Conservation (phyloP, 2,329 filamentous ascomycete species). For the Calonectria pteridis region DNA sequence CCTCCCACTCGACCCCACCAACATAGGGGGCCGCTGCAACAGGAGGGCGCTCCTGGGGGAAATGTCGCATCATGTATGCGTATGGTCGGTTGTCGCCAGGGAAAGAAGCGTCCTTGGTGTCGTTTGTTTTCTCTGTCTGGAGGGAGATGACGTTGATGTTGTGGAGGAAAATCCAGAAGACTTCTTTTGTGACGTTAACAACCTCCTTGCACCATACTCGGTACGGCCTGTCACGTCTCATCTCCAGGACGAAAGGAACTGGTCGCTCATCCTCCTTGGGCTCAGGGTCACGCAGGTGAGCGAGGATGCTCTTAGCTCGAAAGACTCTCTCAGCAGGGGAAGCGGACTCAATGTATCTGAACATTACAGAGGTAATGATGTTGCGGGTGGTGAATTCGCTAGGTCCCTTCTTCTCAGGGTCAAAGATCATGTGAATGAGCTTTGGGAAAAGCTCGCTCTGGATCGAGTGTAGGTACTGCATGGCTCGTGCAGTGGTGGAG, state of each 20-base stretch:
- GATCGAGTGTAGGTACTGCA: conserved; percentile 84
- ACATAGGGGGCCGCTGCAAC: conserved; percentile 96
- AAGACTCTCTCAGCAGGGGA: conserved; percentile 70
- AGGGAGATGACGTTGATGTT: conserved; percentile 88
- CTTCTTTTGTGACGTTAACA: conserved; percentile 93
- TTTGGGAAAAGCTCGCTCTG: conserved; percentile 87
- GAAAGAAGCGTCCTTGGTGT: conserved; percentile 42
- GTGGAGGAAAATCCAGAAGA: conserved; percentile 99
- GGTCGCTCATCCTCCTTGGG: conserved; percentile 82
- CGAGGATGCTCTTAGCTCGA: conserved; percentile 80
- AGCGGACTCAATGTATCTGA: conserved; percentile 85
- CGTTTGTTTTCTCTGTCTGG: conserved; percentile 57
- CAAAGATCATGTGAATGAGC: conserved; percentile 89
- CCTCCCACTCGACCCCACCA: conserved; percentile 98
- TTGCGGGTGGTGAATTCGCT: conserved; percentile 95
- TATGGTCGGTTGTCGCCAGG: conserved; percentile 57
- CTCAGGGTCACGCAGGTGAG: conserved; percentile 83
- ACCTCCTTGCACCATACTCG: conserved; percentile 95
- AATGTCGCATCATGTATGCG: conserved; percentile 77
- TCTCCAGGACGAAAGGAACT: conserved; percentile 88
- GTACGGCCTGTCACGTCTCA: conserved; percentile 89
- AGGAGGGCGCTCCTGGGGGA: conserved; percentile 87
- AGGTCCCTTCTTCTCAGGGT: conserved; percentile 97
- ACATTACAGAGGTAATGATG: conserved; percentile 89
- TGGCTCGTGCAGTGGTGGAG: conserved; percentile 88